Percentiles rank a stretch among this genome's conserved stretches.
phyloP scores from a whole-genome alignment of 345 rosid species.

The Salix dunnii region DNA sequence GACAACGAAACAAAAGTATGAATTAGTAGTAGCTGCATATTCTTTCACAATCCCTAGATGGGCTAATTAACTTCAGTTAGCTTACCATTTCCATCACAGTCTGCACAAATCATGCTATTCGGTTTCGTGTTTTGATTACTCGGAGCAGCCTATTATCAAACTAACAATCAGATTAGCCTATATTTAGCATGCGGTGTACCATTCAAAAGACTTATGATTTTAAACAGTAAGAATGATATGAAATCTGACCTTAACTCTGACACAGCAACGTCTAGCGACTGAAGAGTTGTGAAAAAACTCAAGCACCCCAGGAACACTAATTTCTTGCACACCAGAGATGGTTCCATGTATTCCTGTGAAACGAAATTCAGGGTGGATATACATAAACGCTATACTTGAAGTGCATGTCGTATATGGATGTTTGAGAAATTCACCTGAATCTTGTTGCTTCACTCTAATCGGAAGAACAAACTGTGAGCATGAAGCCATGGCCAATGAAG shows the following conservation, averaged over 20 bases:
- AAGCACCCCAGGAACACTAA: conserved; percentile 6
- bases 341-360: conserved; percentile 13
- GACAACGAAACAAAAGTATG: not conserved
- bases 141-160: conserved; percentile 32
- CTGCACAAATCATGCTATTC: conserved; percentile 41
- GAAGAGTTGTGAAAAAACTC: not conserved
- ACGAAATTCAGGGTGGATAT: not conserved
- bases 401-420: not conserved
- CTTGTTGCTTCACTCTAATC: not conserved
- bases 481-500: conserved; percentile 29
- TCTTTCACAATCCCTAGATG: not conserved
- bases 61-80: not conserved
- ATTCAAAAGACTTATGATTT: not conserved
- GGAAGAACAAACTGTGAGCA: conserved; percentile 6
- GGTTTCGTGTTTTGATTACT: conserved; percentile 31
- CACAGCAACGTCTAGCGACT: not conserved
- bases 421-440: conserved; percentile 16
- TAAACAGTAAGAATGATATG: not conserved
- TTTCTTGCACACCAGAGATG: not conserved
- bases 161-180: not conserved
- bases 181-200: too few relatives aligned
- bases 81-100: conserved; percentile 53
- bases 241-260: conserved; percentile 25
- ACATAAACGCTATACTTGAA: not conserved
- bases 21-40: not conserved